Evolutionary conservation across 1,284 basidiomycete genomes (phyloP).

Genomic region (Pseudozyma pruni): DNA sequence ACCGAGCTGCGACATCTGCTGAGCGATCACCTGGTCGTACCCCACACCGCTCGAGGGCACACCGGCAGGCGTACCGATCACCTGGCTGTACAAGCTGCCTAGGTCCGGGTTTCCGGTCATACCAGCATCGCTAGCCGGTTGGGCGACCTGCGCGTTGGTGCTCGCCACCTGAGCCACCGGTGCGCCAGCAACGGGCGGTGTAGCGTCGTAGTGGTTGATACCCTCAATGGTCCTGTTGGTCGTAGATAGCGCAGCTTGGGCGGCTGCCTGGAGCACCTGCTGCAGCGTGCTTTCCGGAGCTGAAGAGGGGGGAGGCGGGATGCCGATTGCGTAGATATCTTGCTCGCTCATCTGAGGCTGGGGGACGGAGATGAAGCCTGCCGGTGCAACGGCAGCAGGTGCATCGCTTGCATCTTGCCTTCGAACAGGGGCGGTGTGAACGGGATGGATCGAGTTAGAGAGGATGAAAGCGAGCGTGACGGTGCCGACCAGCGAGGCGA

Average conservation of each 20-base stretch:
- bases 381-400: slow-evolving; percentile 11
- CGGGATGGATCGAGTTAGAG: slow-evolving; percentile 25
- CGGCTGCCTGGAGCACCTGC: slow-evolving; percentile 18
- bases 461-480: slow-evolving; percentile 37
- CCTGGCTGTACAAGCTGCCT: slow-evolving; percentile 18
- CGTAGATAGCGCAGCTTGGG: slow-evolving; percentile 6
- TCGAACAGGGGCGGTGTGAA: slow-evolving; percentile 23
- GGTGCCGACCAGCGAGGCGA: slow-evolving; percentile 31
- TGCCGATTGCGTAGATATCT: slow-evolving; percentile 40
- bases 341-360: slow-evolving; percentile 37
- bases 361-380: slow-evolving; percentile 32
- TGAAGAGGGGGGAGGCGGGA: slow-evolving; percentile 9
- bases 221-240: slow-evolving; percentile 11
- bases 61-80: slow-evolving; percentile 7
- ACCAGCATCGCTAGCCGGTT: not conserved
- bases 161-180: not conserved
- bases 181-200: slow-evolving; percentile 8
- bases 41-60: slow-evolving; percentile 8
- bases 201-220: slow-evolving; percentile 27
- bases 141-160: slow-evolving; percentile 11
- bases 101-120: slow-evolving; percentile 24
- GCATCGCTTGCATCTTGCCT: slow-evolving; percentile 16
- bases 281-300: not conserved
- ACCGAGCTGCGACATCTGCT: slow-evolving; percentile 31
- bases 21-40: slow-evolving; percentile 19